These are phyloP conservation scores for Kazachstania psychrophila DNA, from an alignment of 805 yeast genomes.

Conservation along the genomic window DNA sequence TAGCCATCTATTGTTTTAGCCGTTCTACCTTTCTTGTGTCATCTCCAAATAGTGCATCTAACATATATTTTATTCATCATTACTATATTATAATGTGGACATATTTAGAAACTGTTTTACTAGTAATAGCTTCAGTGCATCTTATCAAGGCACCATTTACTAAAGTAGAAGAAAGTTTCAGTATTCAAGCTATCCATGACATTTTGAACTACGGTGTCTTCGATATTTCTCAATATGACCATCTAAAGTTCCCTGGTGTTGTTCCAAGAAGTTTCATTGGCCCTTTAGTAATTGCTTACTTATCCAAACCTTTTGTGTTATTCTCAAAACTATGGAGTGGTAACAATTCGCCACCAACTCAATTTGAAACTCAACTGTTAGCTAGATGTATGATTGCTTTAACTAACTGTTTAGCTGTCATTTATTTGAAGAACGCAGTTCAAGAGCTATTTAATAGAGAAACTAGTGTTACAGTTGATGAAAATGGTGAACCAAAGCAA, in stretches of 20 bases:
- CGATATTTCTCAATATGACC: conserved; percentile 51
- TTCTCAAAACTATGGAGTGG: conserved; percentile 8
- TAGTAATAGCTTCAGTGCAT: conserved; percentile 42
- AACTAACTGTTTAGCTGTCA: conserved; percentile 45
- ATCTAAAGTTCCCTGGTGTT: conserved; percentile 71
- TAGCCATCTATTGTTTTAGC: too few relatives aligned
- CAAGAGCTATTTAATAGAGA: conserved; percentile 16
- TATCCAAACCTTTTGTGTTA: conserved; percentile 35
- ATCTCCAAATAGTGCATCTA: too few relatives aligned
- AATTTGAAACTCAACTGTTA: conserved; percentile 42
- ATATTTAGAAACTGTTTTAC: conserved; percentile 28
- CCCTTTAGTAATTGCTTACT: conserved; percentile 42
- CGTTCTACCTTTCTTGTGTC: too few relatives aligned
- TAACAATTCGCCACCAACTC: conserved; percentile 25
- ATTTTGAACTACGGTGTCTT: conserved; percentile 51
- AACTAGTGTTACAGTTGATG: conserved; percentile 4
- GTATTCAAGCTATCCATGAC: conserved; percentile 82
- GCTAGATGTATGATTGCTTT: conserved; percentile 57
- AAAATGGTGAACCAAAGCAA: conserved; percentile 10
- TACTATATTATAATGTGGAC: conserved; percentile 23
- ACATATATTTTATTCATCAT: too few relatives aligned
- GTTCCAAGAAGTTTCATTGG: conserved; percentile 85
- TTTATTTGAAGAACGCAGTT: conserved; percentile 40
- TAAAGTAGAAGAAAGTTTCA: conserved; percentile 92
- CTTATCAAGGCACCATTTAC: conserved; percentile 64